Evolutionary conservation across 2,329 filamentous ascomycete species (phyloP).

Genomic region (Aspergillus nomiae): DNA sequence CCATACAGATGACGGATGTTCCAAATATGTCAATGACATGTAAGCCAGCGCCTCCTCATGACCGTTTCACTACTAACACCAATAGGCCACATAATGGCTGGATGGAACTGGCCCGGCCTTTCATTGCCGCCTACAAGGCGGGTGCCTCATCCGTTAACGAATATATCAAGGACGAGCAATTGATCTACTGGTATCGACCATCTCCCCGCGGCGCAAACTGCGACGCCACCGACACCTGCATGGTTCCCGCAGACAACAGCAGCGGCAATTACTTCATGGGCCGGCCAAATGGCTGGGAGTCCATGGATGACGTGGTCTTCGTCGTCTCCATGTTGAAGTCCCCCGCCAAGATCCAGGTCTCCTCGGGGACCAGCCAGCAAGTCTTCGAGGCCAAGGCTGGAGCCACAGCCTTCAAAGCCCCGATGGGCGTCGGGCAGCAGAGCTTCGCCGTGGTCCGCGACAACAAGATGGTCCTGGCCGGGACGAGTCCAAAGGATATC

Average conservation of each 20-base stretch:
- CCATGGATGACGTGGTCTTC: constrained; percentile 54
- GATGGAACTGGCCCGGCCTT: constrained; percentile 58
- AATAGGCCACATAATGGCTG: constrained; percentile 54
- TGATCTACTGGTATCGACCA: constrained; percentile 61
- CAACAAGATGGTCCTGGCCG: constrained; percentile 46
- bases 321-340: constrained; percentile 40
- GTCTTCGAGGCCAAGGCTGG: constrained; percentile 52
- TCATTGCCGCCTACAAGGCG: constrained; percentile 56
- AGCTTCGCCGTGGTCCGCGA: constrained; percentile 50
- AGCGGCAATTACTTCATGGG: constrained; percentile 57
- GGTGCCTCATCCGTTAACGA: constrained; percentile 37
- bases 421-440: constrained; percentile 53
- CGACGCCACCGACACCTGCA: constrained; percentile 54
- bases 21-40: constrained; percentile 53
- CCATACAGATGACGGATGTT: constrained; percentile 40
- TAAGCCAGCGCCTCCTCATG: background rate
- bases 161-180: constrained; percentile 51
- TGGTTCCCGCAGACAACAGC: constrained; percentile 44
- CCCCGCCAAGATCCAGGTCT: constrained; percentile 49
- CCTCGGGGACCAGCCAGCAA: constrained; percentile 48
- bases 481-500: constrained; percentile 54
- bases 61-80: background rate
- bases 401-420: constrained; percentile 46
- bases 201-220: constrained; percentile 51
- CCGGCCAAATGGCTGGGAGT: constrained; percentile 53